Conservation (phyloP, 2,329 filamentous ascomycete genomes). For the Fusarium sacchari region DNA sequence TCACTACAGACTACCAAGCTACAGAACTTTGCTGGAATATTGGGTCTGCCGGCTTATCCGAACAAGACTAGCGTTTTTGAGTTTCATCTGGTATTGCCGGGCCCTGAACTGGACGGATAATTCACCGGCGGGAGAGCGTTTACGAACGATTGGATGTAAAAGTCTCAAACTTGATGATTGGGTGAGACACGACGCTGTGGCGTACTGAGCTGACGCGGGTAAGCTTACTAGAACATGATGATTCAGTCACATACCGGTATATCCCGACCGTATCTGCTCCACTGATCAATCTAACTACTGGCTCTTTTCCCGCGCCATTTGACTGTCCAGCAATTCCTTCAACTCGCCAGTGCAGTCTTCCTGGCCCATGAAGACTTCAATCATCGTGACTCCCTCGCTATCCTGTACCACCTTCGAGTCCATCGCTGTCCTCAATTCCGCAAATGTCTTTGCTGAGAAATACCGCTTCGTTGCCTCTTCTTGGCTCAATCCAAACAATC, state of each 20-base stretch:
- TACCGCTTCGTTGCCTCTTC: not conserved
- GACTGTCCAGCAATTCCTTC: not conserved
- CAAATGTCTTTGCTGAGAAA: not conserved
- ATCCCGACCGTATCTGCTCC: not conserved
- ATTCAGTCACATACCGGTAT: not conserved
- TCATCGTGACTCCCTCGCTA: not conserved
- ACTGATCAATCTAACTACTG: not conserved
- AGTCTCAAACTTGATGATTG: not conserved
- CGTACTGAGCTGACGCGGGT: not conserved
- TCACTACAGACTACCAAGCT: not conserved
- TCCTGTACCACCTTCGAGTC: not conserved
- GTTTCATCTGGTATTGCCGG: not conserved
- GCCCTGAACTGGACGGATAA: not conserved
- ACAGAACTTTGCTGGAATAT: not conserved
- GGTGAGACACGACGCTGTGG: not conserved
- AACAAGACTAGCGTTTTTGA: not conserved
- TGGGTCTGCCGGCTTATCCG: not conserved
- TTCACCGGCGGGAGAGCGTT: not conserved
- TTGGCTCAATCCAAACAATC: not conserved
- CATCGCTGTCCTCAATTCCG: not conserved
- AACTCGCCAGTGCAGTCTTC: conserved; percentile 15
- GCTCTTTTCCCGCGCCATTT: not conserved
- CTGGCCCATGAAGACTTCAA: conserved; percentile 17
- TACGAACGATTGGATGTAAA: not conserved
- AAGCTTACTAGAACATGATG: not conserved